Base-by-base conservation (phyloP, 2,329 filamentous ascomycete genomes). In the Knoxdaviesia proteae region DNA sequence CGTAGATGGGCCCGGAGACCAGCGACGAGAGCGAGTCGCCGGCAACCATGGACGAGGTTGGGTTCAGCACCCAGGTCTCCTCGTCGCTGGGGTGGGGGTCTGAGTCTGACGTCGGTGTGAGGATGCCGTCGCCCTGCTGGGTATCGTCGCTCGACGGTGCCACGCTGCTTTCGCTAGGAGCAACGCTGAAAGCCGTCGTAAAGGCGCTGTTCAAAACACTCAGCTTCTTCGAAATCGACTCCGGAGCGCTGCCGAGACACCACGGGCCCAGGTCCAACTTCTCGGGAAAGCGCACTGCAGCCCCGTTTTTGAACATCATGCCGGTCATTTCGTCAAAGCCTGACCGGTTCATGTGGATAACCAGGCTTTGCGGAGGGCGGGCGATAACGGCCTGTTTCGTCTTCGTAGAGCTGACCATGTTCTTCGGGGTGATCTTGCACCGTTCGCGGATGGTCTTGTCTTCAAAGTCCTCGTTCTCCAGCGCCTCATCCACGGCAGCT, bases 271-370 rank as follows among this genome's bases (percentile, higher is more conserved):
- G 61, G 54, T 94, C 79, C 11, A 96, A 61, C 0, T 62, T 62
- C 46, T 66, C 67, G 0, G 87, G 86, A 51, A 94, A 96, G 29
- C 67, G 67, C 11, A 98, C 81, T 0, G 69, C 67, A 0, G 87
- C 81, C 34, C 74, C 73, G 51, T 96, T 96, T 59, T 96, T 96
- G 53, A 72, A 77, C 57, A 86, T 73, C 46, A 73, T 64, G 5
- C 84, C 84, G 0, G 84, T 92, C 41, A 64, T 67, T 49, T 92
- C 84, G 51, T 94, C 81, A 51, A 94, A 96, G 0, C 90, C 72
- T 41, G 87, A 94, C 36, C 90, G 74, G 53, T 96, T 94, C 55
- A 96, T 71, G 55, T 98, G 90, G 6, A 96, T 67, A 0, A 77
- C 81, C 9, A 98, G 64, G 44, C 80, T 83, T 47, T 77, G 75